These are phyloP conservation scores for Bacidia gigantensis DNA, from an alignment of 495 filamentous ascomycete species.

Conservation along the genomic window DNA sequence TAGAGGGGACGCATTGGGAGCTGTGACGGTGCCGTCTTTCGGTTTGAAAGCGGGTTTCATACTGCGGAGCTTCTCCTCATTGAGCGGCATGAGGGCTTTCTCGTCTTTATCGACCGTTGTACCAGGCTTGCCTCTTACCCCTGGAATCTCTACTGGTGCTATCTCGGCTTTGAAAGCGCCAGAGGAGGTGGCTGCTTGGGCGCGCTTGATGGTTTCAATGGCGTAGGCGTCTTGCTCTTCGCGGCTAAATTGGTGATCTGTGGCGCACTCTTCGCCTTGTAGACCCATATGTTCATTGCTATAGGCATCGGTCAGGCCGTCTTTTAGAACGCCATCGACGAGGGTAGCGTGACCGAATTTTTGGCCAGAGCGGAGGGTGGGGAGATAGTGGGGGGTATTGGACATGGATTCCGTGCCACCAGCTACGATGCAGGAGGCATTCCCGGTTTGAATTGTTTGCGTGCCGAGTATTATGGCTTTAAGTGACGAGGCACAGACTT, in stretches of 20 bases:
- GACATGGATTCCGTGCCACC: conserved; percentile 97
- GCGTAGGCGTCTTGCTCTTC: conserved; percentile 87
- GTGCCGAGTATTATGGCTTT: conserved; percentile 92
- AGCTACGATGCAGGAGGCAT: conserved; percentile 76
- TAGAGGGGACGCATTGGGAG: conserved; percentile 92
- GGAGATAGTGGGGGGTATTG: conserved; percentile 92
- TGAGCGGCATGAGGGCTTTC: conserved; percentile 80
- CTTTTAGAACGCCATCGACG: conserved; percentile 81
- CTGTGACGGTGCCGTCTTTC: conserved; percentile 76
- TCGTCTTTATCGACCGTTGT: conserved; percentile 75
- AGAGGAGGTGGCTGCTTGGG: conserved; percentile 65
- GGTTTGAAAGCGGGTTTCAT: conserved; percentile 80
- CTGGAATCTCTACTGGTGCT: conserved; percentile 73
- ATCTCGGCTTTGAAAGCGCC: conserved; percentile 79
- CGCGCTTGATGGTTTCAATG: conserved; percentile 81
- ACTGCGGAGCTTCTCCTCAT: conserved; percentile 73
- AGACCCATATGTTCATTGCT: conserved; percentile 91
- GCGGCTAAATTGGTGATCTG: conserved; percentile 66
- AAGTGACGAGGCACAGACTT: conserved; percentile 87
- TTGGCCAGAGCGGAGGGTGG: conserved; percentile 62
- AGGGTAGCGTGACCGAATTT: conserved; percentile 83
- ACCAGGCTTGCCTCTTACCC: conserved; percentile 77
- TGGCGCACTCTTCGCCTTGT: conserved; percentile 78
- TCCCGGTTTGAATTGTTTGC: conserved; percentile 93
- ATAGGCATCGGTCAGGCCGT: conserved; percentile 86